These are phyloP conservation scores for Pichia scutulata DNA, from an alignment of 805 yeast species.

Conservation along the genomic window DNA sequence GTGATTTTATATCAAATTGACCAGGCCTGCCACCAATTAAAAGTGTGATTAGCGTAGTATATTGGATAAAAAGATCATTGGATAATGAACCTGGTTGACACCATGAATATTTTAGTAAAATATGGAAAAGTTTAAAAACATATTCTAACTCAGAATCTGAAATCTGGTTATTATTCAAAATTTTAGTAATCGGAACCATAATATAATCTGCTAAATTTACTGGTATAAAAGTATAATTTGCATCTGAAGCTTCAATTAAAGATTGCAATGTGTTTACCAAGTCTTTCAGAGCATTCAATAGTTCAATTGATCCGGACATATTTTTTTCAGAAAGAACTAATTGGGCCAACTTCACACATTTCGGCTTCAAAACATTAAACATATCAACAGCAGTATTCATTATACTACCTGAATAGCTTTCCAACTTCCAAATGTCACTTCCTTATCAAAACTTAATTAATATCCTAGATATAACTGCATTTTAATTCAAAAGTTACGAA, in stretches of 20 bases:
- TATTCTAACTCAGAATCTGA: slow-evolving; percentile 40
- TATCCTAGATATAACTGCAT: not conserved
- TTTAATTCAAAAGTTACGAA: not conserved
- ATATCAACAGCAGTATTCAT: slow-evolving; percentile 9
- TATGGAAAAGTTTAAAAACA: slow-evolving; percentile 36
- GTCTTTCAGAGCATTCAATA: slow-evolving; percentile 28
- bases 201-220: slow-evolving; percentile 50
- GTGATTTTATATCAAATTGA: slow-evolving; percentile 19
- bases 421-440: not conserved
- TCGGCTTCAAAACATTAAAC: slow-evolving; percentile 29
- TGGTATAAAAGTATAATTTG: slow-evolving; percentile 20
- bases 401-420: not conserved
- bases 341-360: slow-evolving; percentile 38
- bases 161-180: slow-evolving; percentile 40
- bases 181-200: slow-evolving; percentile 50
- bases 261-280: slow-evolving; percentile 19
- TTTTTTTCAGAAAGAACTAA: slow-evolving; percentile 35
- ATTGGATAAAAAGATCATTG: slow-evolving; percentile 33
- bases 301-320: slow-evolving; percentile 23
- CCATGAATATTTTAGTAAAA: slow-evolving; percentile 45
- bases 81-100: slow-evolving; percentile 29
- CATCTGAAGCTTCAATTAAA: not conserved
- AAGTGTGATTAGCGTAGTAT: slow-evolving; percentile 39
- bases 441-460: not conserved
- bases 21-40: slow-evolving; percentile 41